Conservation (phyloP, 495 filamentous ascomycete genomes). For the Gamarada debralockiae region DNA sequence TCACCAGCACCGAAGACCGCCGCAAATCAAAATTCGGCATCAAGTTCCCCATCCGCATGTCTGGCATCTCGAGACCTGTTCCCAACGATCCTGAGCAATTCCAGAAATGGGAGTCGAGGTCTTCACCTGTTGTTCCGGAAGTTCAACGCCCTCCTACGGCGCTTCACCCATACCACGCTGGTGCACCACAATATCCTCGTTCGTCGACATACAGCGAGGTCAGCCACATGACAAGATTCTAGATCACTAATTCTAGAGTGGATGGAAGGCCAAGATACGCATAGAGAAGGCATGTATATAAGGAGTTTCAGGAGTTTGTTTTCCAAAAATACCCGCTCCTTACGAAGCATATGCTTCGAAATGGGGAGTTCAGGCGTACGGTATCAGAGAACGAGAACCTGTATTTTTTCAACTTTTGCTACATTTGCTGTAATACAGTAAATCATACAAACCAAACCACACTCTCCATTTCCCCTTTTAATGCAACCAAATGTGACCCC, state of each 20-base stretch:
- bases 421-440: background rate
- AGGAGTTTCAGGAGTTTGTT: slow-evolving; percentile 5
- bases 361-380: slow-evolving; percentile 10
- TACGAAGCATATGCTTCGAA: slow-evolving; percentile 13
- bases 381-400: too few relatives aligned
- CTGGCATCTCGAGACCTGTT: slow-evolving; percentile 28
- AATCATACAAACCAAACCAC: background rate
- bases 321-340: slow-evolving; percentile 24
- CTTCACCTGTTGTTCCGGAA: slow-evolving; percentile 45
- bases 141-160: slow-evolving; percentile 47
- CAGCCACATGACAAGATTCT: slow-evolving; percentile 25
- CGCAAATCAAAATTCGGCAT: slow-evolving; percentile 29
- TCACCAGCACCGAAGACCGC: slow-evolving; percentile 20
- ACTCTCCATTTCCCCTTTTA: too few relatives aligned
- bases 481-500: too few relatives aligned
- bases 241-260: too few relatives aligned
- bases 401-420: background rate
- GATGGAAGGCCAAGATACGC: background rate
- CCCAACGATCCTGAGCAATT: slow-evolving; percentile 20
- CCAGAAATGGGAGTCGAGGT: slow-evolving; percentile 25
- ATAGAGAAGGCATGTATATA: background rate
- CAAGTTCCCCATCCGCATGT: slow-evolving; percentile 29
- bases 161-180: slow-evolving; percentile 41
- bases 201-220: slow-evolving; percentile 45
- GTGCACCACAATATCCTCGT: slow-evolving; percentile 14